Base-by-base conservation (phyloP, 371 early-diverging fungal species). In the Blastocladiella emersonii region DNA sequence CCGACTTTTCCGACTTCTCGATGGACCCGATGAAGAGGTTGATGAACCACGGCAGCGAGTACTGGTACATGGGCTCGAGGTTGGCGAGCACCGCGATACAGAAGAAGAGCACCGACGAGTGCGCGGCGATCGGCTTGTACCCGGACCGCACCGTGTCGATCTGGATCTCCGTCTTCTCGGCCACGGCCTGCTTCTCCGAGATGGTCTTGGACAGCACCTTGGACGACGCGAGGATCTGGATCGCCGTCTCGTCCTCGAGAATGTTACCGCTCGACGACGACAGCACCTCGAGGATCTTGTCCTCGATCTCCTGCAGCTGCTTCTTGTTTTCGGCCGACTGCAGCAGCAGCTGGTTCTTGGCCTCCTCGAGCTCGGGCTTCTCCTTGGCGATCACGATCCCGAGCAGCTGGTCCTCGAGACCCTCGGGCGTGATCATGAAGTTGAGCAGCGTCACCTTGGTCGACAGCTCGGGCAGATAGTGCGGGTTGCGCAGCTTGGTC, bases 61-160 rank as follows among this genome's bases (percentile, higher is more conserved):
- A 82, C 61, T 82, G 45, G 61, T 82, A 82, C 82, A 82, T 82
- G 19, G 82, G 82, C 65, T 82, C 82, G 30, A 78, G 71, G 8
- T 65, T 70, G 1, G 80, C 75, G 5, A 82, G 70, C 64, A 79
- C 81, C 8, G 78, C 78, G 60, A 82, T 82, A 64, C 80, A 78
- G 72, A 82, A 82, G 70, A 82, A 82, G 35, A 82, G 61, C 45
- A 82, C 77, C 23, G 80, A 37, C 2, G 80, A 78, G 43, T 77
- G 62, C 13, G 79, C 67, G 7, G 82, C 80, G 2, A 82, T 79
- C 19, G 82, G 78, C 12, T 68, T 68, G 64, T 82, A 82, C 62
- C 75, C 75, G 69, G 72, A 75, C 25, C 82, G 65, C 5, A 76
- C 80, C 8, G 65, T 63, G 64, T 82, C 82, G 57, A 82, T 82